Base-by-base conservation (phyloP, 2,329 filamentous ascomycete genomes). In the Eutypa lata region DNA sequence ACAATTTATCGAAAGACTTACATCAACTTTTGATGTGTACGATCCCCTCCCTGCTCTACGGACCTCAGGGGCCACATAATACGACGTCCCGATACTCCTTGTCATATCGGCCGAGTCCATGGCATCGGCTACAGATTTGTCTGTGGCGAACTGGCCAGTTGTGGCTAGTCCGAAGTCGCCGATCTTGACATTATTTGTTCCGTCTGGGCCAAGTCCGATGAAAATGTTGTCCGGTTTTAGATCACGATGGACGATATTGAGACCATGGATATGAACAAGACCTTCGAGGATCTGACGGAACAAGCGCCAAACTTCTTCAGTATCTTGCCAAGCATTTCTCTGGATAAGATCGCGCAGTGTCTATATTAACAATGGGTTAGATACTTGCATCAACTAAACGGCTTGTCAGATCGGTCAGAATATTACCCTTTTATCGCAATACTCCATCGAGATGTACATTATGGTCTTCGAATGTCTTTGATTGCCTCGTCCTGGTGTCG, bases 371-470 rank as follows among this genome's bases (percentile, higher is more conserved):
- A 45, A 19, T n/a, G 16, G 18, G 42, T 45, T 24, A 45, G 42
- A 14, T 45, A 18, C 18, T 19, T 16, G 16, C 4, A 7, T n/a
- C 5, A 35, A 10, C 5, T 18, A 16, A 16, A 13, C 6, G 24
- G 26, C 7, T 28, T 8, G 13, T 18, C 43, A 3, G 3, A n/a
- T n/a, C n/a, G 48, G n/a, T 45, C 8, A 13, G 21, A 8, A 21
- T 72, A 80, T 69, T 73, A 88, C 85, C 60, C 89, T 84, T 66
- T 93, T 94, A 68, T 97, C 93, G 65, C 94, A 99, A 61, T 97
- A 96, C 68, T 99, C 94, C 94, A 99, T 99, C 55, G 96, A 94
- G 52, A 99, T 97, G 68, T 97, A 99, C 42, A 99, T 79, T 7
- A 92, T 87, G 0, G 88, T 92, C 49, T 82, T 83, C 55, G 82